Evolutionary conservation across 2,329 filamentous ascomycete genomes (phyloP).

Genomic region (Alternaria sp.): DNA sequence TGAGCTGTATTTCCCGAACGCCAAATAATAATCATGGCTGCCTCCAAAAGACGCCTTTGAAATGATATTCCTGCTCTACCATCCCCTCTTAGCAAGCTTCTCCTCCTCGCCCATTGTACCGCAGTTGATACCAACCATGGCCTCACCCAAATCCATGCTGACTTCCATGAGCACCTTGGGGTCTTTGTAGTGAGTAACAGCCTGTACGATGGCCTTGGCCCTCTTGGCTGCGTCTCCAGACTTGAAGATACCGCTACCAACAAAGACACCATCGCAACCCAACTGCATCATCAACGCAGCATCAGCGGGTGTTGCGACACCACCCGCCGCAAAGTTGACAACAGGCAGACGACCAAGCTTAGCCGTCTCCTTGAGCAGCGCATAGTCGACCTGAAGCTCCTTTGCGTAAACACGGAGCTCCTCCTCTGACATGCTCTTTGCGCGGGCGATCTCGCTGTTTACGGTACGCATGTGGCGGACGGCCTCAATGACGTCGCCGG

Average conservation of each 20-base stretch:
- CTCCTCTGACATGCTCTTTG: conserved; percentile 69
- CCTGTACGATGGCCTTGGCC: conserved; percentile 93
- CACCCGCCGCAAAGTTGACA: conserved; percentile 98
- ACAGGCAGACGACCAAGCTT: conserved; percentile 88
- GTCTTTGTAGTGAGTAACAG: conserved; percentile 89
- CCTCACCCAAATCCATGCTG: conserved; percentile 89
- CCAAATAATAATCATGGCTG: not conserved
- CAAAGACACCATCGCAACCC: conserved; percentile 97
- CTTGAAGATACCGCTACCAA: conserved; percentile 98
- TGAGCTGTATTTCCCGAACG: not conserved
- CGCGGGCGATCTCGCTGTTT: conserved; percentile 79
- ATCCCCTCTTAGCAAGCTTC: conserved; percentile 85
- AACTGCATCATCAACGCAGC: conserved; percentile 99
- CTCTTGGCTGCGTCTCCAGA: conserved; percentile 87
- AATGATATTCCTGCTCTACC: conserved; percentile 60
- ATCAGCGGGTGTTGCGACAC: conserved; percentile 97
- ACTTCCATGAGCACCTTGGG: conserved; percentile 85
- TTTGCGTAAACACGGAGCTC: conserved; percentile 82
- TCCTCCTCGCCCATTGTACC: conserved; percentile 77
- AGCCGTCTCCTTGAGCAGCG: conserved; percentile 84
- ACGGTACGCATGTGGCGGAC: conserved; percentile 96
- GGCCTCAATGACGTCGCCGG: conserved; percentile 95
- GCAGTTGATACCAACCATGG: conserved; percentile 96
- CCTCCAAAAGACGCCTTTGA: not conserved
- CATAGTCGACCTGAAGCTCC: conserved; percentile 79